These are phyloP conservation scores for Typha latifolia DNA, from an alignment of 176 grass and related monocot genomes.

Conservation along the genomic window DNA sequence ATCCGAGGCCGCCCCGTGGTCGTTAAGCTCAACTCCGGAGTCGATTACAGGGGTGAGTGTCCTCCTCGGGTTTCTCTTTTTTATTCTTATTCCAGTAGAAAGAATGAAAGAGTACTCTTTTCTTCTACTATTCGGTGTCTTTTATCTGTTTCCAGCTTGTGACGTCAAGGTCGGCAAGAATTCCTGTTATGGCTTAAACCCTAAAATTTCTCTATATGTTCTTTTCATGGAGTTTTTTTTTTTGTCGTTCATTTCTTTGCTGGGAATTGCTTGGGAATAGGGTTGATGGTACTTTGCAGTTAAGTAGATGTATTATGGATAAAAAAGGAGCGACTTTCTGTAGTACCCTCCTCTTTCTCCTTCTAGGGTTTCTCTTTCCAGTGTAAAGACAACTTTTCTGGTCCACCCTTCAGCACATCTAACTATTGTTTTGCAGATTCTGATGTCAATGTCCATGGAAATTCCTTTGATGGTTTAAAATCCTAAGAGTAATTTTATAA, in stretches of 20 bases:
- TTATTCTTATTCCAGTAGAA: background rate
- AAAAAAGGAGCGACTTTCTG: background rate
- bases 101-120: too few species aligned
- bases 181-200: background rate
- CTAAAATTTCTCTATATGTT: background rate
- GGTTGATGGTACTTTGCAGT: background rate
- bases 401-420: too few species aligned
- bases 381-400: too few species aligned
- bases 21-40: slow-evolving; percentile 92
- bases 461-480: too few species aligned
- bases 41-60: slow-evolving; percentile 77
- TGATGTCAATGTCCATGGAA: too few species aligned
- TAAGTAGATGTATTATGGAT: background rate
- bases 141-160: too few species aligned
- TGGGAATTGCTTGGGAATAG: background rate
- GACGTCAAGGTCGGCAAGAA: background rate
- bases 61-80: background rate
- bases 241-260: background rate
- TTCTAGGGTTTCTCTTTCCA: too few species aligned
- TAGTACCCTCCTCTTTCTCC: background rate
- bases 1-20: slow-evolving; percentile 89
- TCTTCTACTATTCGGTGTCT: too few species aligned
- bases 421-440: too few species aligned
- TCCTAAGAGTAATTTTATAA: too few species aligned
- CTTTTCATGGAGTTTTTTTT: background rate